These are phyloP conservation scores for Coemansia sp. DNA, from an alignment of 192 early-diverging fungal genomes.

Conservation along the genomic window DNA sequence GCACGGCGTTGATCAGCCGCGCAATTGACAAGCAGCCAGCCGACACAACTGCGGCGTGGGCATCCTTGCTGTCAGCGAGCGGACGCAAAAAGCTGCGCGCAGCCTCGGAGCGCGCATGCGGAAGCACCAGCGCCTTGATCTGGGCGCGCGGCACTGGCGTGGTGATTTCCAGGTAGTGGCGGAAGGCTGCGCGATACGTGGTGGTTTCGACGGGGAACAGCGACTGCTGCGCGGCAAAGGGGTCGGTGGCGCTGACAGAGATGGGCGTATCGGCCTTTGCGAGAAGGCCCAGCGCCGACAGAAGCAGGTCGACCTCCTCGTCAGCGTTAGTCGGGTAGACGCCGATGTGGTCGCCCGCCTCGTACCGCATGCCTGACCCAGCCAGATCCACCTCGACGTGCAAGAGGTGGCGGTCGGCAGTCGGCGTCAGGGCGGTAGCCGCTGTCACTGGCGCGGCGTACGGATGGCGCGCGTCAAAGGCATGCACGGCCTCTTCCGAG, in stretches of 20 bases:
- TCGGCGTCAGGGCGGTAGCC: constrained; percentile 67
- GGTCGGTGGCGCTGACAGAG: constrained; percentile 69
- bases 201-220: constrained; percentile 89
- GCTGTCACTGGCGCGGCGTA: constrained; percentile 66
- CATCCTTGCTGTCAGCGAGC: constrained; percentile 69
- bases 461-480: constrained; percentile 88
- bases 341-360: constrained; percentile 93
- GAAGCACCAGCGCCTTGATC: constrained; percentile 59
- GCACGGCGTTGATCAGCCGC: constrained; percentile 72
- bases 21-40: constrained; percentile 70
- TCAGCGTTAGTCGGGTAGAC: constrained; percentile 89
- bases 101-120: constrained; percentile 59
- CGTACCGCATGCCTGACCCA: constrained; percentile 79
- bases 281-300: constrained; percentile 60
- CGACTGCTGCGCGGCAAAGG: constrained; percentile 69
- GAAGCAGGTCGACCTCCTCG: constrained; percentile 67
- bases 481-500: constrained; percentile 22
- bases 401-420: constrained; percentile 75
- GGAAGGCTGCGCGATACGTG: constrained; percentile 81
- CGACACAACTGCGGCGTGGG: constrained; percentile 59
- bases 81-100: constrained; percentile 54
- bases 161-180: constrained; percentile 89
- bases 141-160: constrained; percentile 68
- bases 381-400: constrained; percentile 92
- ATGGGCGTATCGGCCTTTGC: constrained; percentile 70